Evolutionary conservation across 176 grass and related monocot species (phyloP).

Genomic region (Oryza officinalis): DNA sequence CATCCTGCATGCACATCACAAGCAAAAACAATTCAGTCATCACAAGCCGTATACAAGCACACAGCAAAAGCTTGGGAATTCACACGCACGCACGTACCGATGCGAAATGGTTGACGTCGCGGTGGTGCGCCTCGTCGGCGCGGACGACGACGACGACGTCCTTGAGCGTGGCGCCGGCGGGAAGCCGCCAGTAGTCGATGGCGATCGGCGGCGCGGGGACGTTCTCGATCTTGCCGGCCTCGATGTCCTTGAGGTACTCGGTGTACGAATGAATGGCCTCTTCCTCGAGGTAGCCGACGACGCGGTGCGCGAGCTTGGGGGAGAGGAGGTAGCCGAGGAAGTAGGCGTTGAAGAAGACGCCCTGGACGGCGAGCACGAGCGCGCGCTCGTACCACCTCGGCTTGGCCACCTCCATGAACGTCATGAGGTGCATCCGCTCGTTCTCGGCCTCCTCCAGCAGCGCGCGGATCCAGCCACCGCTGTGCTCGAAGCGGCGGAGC

Average conservation of each 20-base stretch:
- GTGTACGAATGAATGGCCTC: conserved; percentile 83
- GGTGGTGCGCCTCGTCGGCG: conserved; percentile 80
- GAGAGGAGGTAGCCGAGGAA: conserved; percentile 57
- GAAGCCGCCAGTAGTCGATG: conserved; percentile 80
- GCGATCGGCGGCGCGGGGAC: conserved; percentile 70
- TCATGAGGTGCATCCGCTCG: conserved; percentile 66
- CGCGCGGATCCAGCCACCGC: conserved; percentile 58
- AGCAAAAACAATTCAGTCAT: conserved; percentile 30
- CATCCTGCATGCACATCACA: conserved; percentile 55
- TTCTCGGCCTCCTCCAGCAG: conserved; percentile 59
- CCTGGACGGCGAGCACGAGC: conserved; percentile 55
- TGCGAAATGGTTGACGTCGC: conserved; percentile 76
- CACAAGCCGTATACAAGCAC: background rate
- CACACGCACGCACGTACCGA: conserved; percentile 59
- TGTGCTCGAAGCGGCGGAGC: conserved; percentile 55
- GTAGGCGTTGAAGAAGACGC: conserved; percentile 67
- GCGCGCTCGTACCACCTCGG: conserved; percentile 58
- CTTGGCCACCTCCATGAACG: conserved; percentile 58
- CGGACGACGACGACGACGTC: conserved; percentile 67
- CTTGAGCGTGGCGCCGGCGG: conserved; percentile 63
- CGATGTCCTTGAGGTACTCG: conserved; percentile 71
- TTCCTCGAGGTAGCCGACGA: conserved; percentile 80
- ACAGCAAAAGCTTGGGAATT: background rate
- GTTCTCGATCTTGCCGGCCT: conserved; percentile 61
- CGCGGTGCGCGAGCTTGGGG: conserved; percentile 70